Conservation (phyloP, 352 stramenopile genomes). For the Thalassiosira hispida region DNA sequence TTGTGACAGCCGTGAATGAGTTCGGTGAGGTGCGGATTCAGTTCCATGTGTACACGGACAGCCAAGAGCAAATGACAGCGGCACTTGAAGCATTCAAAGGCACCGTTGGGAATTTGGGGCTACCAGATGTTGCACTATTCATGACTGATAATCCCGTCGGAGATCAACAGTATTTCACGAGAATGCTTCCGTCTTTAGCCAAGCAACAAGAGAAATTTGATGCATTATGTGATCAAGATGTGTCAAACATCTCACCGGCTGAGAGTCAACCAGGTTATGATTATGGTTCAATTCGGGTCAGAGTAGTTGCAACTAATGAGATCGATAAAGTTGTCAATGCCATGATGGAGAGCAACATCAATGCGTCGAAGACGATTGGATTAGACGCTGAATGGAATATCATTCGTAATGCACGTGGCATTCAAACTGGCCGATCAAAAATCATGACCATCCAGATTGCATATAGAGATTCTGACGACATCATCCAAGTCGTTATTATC, state of each 20-base stretch:
- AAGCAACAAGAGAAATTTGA: slow-evolving; percentile 39
- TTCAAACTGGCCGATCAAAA: slow-evolving; percentile 2
- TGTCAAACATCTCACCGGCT: too few species aligned
- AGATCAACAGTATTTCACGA: slow-evolving; percentile 36
- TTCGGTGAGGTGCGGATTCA: slow-evolving; percentile 53
- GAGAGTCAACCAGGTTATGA: background rate
- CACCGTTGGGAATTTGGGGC: slow-evolving; percentile 24
- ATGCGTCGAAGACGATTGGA: slow-evolving; percentile 4
- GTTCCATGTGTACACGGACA: slow-evolving; percentile 48
- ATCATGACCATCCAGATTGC: slow-evolving; percentile 17
- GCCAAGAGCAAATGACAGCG: slow-evolving; percentile 47
- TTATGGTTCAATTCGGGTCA: background rate
- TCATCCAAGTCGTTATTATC: background rate
- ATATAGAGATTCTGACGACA: background rate
- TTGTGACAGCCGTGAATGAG: slow-evolving; percentile 57
- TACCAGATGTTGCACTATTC: slow-evolving; percentile 16
- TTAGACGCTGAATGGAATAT: slow-evolving; percentile 55
- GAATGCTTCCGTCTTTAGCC: slow-evolving; percentile 29
- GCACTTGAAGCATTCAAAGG: slow-evolving; percentile 43
- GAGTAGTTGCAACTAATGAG: background rate
- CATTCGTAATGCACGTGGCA: background rate
- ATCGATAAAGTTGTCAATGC: slow-evolving; percentile 19
- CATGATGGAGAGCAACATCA: background rate
- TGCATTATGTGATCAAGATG: too few species aligned
- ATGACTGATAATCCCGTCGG: slow-evolving; percentile 41